phyloP scores from a whole-genome alignment of 352 stramenopile genomes.

The Phytopythium delawarense region DNA sequence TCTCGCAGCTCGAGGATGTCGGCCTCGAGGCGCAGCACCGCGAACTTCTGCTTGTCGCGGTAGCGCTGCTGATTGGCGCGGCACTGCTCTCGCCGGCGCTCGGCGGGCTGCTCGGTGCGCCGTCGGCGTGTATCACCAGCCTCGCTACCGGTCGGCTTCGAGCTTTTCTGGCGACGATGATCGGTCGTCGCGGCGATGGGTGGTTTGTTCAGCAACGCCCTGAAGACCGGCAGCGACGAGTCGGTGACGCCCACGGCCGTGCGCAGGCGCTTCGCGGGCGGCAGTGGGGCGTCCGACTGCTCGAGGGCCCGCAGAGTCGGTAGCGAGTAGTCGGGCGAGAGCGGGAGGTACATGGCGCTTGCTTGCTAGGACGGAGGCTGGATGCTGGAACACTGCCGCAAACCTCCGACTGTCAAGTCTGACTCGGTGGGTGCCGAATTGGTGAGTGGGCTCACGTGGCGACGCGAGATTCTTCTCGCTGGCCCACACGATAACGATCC shows the following conservation, averaged over 20 bases:
- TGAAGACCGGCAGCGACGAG: not conserved
- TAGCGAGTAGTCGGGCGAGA: not conserved
- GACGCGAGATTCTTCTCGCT: no score
- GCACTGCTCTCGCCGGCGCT: constrained; percentile 29
- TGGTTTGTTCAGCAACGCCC: not conserved
- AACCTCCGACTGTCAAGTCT: no score
- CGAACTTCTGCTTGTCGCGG: constrained; percentile 26
- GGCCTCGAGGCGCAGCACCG: constrained; percentile 15
- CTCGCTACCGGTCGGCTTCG: not conserved
- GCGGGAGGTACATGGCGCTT: not conserved
- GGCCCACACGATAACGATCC: no score
- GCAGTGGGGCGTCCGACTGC: not conserved
- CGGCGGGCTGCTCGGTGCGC: constrained; percentile 4
- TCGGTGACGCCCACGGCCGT: not conserved
- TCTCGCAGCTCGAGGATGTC: constrained; percentile 16
- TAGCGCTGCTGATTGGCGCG: constrained; percentile 41
- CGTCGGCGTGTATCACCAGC: not conserved
- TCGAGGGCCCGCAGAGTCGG: not conserved
- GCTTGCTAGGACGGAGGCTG: not conserved
- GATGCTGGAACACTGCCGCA: no score
- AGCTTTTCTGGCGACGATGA: not conserved
- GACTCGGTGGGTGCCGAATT: no score
- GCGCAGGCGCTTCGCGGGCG: not conserved
- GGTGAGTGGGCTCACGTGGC: no score
- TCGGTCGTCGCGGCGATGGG: not conserved